Evolutionary conservation across 129 eudicot species (phyloP).

Genomic region (Erigeron canadensis): DNA sequence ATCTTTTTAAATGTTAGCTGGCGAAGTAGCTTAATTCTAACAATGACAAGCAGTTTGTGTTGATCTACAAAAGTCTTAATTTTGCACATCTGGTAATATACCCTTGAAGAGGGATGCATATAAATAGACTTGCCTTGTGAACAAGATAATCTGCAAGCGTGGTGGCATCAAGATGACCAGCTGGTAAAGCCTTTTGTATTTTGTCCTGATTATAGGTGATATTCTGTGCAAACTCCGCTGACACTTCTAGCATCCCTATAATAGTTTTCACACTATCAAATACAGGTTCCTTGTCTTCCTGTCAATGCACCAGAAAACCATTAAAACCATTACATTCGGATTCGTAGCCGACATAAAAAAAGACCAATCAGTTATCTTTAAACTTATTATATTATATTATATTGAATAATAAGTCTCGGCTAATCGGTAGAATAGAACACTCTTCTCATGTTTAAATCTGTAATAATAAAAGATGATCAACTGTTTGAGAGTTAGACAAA

Average conservation of each 20-base stretch:
- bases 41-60: not conserved
- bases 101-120: too few relatives aligned
- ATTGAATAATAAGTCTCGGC: not conserved
- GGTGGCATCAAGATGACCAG: constrained; percentile 95
- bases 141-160: constrained; percentile 98
- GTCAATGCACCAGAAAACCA: constrained; percentile 12
- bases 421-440: not conserved
- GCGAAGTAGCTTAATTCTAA: not conserved
- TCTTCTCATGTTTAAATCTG: not conserved
- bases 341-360: not conserved
- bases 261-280: constrained; percentile 89
- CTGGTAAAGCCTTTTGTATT: constrained; percentile 77
- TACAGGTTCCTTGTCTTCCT: constrained; percentile 98
- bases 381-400: not conserved
- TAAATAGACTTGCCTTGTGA: constrained; percentile 62
- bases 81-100: not conserved
- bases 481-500: not conserved
- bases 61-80: not conserved
- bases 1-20: not conserved
- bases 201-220: constrained; percentile 73
- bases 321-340: not conserved
- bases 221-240: constrained; percentile 87
- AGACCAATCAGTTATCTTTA: not conserved
- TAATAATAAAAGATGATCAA: not conserved
- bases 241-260: constrained; percentile 87